phyloP scores from a whole-genome alignment of 768 basidiomycete genomes.

The Termitomyces sp. region DNA sequence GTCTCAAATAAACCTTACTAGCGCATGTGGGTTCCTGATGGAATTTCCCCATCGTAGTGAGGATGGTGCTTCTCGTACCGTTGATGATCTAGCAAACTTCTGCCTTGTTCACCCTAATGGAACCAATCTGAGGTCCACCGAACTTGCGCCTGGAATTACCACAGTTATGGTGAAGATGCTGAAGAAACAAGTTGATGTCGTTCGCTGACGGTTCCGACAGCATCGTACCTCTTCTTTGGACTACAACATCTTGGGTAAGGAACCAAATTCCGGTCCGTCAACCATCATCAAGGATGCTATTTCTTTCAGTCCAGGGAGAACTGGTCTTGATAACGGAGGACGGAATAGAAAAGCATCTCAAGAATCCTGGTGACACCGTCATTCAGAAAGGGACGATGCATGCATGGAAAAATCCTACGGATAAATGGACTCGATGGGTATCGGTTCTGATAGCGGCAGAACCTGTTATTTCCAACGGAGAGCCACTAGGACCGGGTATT shows the following conservation, averaged over 20 bases:
- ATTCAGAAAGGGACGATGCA: constrained; percentile 56
- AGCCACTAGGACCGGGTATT: constrained; percentile 27
- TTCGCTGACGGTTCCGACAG: constrained; percentile 16
- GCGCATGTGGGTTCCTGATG: neutral
- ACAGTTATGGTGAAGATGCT: constrained; percentile 38
- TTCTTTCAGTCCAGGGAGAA: constrained; percentile 45
- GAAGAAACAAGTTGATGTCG: neutral
- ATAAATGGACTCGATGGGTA: constrained; percentile 45
- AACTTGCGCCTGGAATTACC: constrained; percentile 44
- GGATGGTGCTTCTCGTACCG: constrained; percentile 41
- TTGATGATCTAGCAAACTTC: constrained; percentile 32
- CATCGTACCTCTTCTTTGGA: constrained; percentile 54
- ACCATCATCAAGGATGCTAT: neutral
- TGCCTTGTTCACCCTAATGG: constrained; percentile 39
- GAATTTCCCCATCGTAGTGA: constrained; percentile 30
- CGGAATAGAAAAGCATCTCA: constrained; percentile 45
- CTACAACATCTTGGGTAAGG: constrained; percentile 52
- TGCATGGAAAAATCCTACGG: constrained; percentile 55
- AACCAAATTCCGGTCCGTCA: neutral
- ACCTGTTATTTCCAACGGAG: constrained; percentile 41
- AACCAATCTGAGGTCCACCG: constrained; percentile 45
- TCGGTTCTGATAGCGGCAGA: constrained; percentile 49
- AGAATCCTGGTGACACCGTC: constrained; percentile 50
- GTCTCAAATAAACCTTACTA: neutral
- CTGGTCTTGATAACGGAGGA: constrained; percentile 51